These are phyloP conservation scores for Erodium moschatum DNA, from an alignment of 441 rosid species.

Conservation along the genomic window DNA sequence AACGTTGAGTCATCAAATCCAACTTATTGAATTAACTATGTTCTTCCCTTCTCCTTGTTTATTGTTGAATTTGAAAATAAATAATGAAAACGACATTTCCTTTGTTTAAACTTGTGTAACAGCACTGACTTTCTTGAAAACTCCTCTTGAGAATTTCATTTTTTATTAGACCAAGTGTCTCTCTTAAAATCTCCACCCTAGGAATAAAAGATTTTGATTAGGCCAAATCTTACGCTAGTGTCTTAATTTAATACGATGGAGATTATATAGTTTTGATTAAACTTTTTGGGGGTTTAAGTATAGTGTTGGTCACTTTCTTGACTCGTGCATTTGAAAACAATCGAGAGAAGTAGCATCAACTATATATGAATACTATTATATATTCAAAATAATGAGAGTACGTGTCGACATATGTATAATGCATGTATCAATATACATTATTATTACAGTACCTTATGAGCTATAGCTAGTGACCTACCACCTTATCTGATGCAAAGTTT, in stretches of 20 bases:
- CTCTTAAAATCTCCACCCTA: too few relatives aligned
- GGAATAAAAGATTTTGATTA: background rate
- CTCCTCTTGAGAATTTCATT: background rate
- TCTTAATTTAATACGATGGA: background rate
- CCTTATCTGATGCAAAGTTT: background rate
- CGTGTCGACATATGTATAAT: background rate
- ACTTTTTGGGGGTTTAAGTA: background rate
- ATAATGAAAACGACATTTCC: conserved; percentile 19
- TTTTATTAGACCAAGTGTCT: too few relatives aligned
- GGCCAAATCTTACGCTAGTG: background rate
- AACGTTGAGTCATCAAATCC: conserved; percentile 29
- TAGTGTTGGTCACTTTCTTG: conserved; percentile 6
- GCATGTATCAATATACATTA: background rate
- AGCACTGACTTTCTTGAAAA: background rate
- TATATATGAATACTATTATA: background rate
- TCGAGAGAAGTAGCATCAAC: background rate
- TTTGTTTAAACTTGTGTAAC: background rate
- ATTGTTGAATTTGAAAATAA: conserved; percentile 8
- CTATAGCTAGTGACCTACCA: conserved; percentile 3
- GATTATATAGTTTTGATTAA: background rate
- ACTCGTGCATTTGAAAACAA: background rate
- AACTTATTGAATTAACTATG: conserved; percentile 14
- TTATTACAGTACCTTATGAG: background rate
- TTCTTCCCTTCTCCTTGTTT: conserved; percentile 2
- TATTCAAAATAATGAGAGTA: background rate